Conservation (phyloP, 768 basidiomycete genomes). For the Boletellus ananas region DNA sequence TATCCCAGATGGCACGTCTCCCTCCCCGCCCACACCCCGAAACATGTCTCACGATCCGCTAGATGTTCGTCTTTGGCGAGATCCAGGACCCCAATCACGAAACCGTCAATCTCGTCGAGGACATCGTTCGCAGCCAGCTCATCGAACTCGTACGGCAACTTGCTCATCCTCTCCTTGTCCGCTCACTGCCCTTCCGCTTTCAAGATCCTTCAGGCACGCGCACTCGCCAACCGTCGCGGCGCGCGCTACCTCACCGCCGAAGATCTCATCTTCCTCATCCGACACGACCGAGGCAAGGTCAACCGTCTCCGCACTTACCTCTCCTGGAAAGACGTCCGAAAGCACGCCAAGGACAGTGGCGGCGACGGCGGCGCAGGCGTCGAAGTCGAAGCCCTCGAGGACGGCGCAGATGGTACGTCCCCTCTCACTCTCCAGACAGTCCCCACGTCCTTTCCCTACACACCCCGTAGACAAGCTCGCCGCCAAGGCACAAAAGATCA, state of each 20-base stretch:
- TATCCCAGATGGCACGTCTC: slow-evolving; percentile 75
- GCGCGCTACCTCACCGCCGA: slow-evolving; percentile 87
- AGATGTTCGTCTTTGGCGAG: slow-evolving; percentile 98
- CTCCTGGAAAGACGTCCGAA: slow-evolving; percentile 96
- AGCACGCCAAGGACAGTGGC: slow-evolving; percentile 88
- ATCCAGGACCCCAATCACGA: slow-evolving; percentile 86
- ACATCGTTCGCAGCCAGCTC: slow-evolving; percentile 86
- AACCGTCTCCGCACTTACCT: slow-evolving; percentile 90
- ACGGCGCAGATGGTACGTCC: slow-evolving; percentile 68
- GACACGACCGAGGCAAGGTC: slow-evolving; percentile 91
- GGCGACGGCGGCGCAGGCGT: slow-evolving; percentile 77
- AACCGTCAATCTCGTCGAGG: slow-evolving; percentile 92
- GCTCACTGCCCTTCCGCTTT: not conserved
- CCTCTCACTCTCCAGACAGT: not conserved
- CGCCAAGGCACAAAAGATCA: slow-evolving; percentile 86
- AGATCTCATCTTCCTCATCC: slow-evolving; percentile 94
- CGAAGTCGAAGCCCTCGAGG: slow-evolving; percentile 80
- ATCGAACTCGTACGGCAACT: slow-evolving; percentile 70
- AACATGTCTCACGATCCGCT: not conserved
- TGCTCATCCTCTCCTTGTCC: not conserved
- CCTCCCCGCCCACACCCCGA: not conserved
- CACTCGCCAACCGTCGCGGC: slow-evolving; percentile 74
- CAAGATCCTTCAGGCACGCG: slow-evolving; percentile 87
- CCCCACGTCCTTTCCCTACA: not conserved
- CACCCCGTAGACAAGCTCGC: slow-evolving; percentile 61